Percentiles rank a stretch among this genome's conserved stretches.
These are phyloP conservation scores for Neopestalotiopsis rosae DNA, from an alignment of 2,329 filamentous ascomycete genomes.

Conservation along the genomic window DNA sequence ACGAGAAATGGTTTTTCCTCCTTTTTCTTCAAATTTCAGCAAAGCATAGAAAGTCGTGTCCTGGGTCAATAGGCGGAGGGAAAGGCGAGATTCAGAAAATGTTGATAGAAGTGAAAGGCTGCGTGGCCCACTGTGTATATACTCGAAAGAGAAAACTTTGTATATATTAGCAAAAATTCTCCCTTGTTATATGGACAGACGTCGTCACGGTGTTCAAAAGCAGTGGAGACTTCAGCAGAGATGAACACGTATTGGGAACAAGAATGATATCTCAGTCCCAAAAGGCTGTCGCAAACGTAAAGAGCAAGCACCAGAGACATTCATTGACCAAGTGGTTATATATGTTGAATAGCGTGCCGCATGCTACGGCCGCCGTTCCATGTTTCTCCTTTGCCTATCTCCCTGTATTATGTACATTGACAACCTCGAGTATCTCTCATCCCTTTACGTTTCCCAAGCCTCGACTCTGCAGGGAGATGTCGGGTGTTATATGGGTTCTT, in stretches of 20 bases:
- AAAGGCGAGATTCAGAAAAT: background rate
- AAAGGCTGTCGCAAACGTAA: background rate
- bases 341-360: background rate
- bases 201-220: background rate
- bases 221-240: background rate
- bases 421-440: background rate
- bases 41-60: too few species aligned
- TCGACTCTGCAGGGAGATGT: background rate
- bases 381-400: background rate
- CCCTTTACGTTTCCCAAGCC: background rate
- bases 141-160: background rate
- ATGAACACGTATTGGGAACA: background rate
- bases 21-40: too few species aligned
- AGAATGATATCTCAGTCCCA: background rate
- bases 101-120: background rate
- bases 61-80: background rate
- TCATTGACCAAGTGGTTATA: background rate
- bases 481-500: background rate
- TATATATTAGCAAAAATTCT: background rate
- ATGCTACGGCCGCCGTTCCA: background rate
- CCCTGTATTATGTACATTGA: background rate
- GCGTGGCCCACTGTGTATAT: background rate
- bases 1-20: too few species aligned
- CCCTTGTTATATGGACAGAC: background rate
- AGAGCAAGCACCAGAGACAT: too few species aligned